Conservation (phyloP, 768 basidiomycete genomes). For the Cyclocybe aegerita region DNA sequence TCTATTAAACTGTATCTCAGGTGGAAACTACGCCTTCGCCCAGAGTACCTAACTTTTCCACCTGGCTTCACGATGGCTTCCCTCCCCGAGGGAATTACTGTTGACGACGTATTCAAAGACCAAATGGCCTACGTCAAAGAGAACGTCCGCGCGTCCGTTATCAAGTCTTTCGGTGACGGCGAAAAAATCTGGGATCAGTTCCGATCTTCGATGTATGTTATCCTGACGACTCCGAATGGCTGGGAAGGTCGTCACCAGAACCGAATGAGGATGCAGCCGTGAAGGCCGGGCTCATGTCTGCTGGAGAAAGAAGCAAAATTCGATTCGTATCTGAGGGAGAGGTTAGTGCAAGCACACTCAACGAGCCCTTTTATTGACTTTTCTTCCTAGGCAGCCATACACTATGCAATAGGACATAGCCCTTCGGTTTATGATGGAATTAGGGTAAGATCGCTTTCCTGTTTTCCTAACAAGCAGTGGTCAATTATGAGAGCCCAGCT, state of each 20-base stretch:
- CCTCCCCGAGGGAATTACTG: constrained; percentile 15
- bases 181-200: constrained; percentile 14
- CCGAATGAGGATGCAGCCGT: constrained; percentile 24
- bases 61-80: constrained; percentile 4
- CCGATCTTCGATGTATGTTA: constrained; percentile 13
- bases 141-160: constrained; percentile 18
- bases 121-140: constrained; percentile 22
- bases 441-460: neutral
- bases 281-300: constrained; percentile 15
- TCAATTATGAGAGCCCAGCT: constrained; percentile 3
- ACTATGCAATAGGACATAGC: constrained; percentile 9
- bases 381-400: constrained; percentile 15
- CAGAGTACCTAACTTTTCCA: constrained; percentile 13
- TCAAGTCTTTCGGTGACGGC: constrained; percentile 1
- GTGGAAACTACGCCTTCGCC: constrained; percentile 25
- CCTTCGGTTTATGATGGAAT: constrained; percentile 3
- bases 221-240: constrained; percentile 23
- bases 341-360: neutral
- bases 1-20: constrained; percentile 7
- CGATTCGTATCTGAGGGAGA: constrained; percentile 25
- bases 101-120: constrained; percentile 22
- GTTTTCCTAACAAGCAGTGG: neutral
- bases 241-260: constrained; percentile 23
- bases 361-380: neutral
- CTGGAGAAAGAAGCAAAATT: constrained; percentile 6